Percentiles rank a stretch among this genome's conserved stretches.
phyloP scores from a whole-genome alignment of 2,329 filamentous ascomycete genomes.

The Cladophialophora carrionii region DNA sequence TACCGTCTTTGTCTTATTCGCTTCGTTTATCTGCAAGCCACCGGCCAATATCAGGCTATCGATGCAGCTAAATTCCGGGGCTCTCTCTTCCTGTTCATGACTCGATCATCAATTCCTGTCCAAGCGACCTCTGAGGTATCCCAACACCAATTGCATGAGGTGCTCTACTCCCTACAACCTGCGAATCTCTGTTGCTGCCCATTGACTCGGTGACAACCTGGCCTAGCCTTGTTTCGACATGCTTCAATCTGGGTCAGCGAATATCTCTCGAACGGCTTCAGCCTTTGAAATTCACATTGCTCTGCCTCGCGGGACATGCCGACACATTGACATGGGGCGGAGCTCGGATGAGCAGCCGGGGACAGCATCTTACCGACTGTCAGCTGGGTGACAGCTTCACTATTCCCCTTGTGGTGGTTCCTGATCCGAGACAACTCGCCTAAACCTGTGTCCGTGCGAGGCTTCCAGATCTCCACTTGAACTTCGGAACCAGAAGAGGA shows the following conservation, averaged over 20 bases:
- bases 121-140: neutral
- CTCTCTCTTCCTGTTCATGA: neutral
- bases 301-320: neutral
- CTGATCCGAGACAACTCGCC: slow-evolving; percentile 2
- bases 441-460: neutral
- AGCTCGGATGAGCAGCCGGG: slow-evolving; percentile 4
- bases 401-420: neutral
- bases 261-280: neutral
- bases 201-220: neutral
- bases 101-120: neutral
- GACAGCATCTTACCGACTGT: neutral
- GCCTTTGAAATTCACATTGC: neutral
- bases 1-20: neutral
- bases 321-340: neutral
- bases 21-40: neutral
- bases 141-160: neutral
- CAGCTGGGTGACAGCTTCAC: neutral
- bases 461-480: neutral
- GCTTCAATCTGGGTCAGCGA: neutral
- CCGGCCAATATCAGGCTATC: neutral
- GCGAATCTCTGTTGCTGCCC: neutral
- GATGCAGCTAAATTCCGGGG: neutral
- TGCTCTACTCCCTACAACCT: neutral
- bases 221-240: neutral
- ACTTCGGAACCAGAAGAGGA: neutral